Conservation (phyloP, 2,329 filamentous ascomycete genomes). For the Cryphonectria naterciae region DNA sequence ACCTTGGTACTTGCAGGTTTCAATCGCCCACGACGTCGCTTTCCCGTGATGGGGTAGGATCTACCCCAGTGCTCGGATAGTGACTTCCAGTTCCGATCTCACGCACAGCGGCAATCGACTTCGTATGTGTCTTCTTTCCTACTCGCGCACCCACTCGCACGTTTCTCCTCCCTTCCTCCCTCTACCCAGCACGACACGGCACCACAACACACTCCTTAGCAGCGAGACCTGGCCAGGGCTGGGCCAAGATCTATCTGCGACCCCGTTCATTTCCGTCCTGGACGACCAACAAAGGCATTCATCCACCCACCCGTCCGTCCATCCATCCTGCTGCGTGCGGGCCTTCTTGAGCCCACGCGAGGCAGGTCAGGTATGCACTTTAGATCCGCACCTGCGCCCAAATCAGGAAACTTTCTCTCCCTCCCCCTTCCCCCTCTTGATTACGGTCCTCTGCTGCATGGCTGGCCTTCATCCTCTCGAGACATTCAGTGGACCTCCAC, state of each 20-base stretch:
- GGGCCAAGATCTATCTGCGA: neutral
- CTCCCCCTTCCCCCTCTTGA: neutral
- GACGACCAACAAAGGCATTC: neutral
- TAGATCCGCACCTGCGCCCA: neutral
- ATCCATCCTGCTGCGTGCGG: neutral
- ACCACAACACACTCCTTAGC: neutral
- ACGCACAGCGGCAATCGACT: constrained; percentile 8
- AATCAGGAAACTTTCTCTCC: neutral
- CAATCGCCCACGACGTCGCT: neutral
- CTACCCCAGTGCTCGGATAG: constrained; percentile 20
- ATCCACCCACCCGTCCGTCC: neutral
- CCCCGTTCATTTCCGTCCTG: neutral
- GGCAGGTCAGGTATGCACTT: neutral
- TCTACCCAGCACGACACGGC: neutral
- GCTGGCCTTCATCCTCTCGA: neutral
- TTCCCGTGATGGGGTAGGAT: constrained; percentile 1
- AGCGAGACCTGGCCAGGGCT: neutral
- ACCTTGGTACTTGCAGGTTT: neutral
- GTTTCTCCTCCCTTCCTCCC: neutral
- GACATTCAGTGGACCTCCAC: neutral
- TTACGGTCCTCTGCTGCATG: neutral
- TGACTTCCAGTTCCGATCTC: constrained; percentile 21
- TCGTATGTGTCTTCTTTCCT: neutral
- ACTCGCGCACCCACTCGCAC: neutral
- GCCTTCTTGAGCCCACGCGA: neutral